Evolutionary conservation across 1,284 basidiomycete species (phyloP), one percentile per base, ranked within the genome.

Genomic region (Pseudozyma thailandica): DNA sequence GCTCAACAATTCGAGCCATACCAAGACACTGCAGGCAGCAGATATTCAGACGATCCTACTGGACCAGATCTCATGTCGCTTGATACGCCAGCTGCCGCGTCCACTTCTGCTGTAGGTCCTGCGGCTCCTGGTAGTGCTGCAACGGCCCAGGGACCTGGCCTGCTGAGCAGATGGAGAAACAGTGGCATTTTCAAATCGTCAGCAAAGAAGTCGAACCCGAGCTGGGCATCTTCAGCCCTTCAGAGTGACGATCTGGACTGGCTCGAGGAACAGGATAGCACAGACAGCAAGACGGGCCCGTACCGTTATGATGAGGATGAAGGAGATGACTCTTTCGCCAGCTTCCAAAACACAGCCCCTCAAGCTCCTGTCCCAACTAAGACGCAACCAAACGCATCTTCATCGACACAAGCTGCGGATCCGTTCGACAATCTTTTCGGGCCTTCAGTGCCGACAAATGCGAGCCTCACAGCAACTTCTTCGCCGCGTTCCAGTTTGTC

Each of bases 41-140:
- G 41, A 27, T 70, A 70, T 45, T 45, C 56, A 1, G 66, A 70
- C 31, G 66, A 70, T 20, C 56, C 66, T 6, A 46, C 56, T 6
- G 66, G 66, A 4, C 60, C 66, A 6, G 66, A 70, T 47, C 66
- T 70, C 25, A 49, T 70, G 66, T 55, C 49, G 16, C 45, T 70
- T 23, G 60, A 70, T n/a, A 51, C 50, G 10, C 31, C 39, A 7
- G 43, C 39, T 6, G 43, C 47, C 18, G 27, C 59, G 25, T 31
- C 53, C n/a, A 38, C 30, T 3, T n/a, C 53, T 23, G 18, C 30
- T 9, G 18, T 50, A 1, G 33, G 37, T 12, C 20, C 47, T 13
- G 20, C 28, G 13, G 31, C 44, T 1, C 25, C 39, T 20, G 18
- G n/a, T 27, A 12, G 47, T 8, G 30, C 39, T 25, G 52, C 41